Conservation (phyloP, 2,329 filamentous ascomycete species). For the Tolypocladium ophioglossoides region DNA sequence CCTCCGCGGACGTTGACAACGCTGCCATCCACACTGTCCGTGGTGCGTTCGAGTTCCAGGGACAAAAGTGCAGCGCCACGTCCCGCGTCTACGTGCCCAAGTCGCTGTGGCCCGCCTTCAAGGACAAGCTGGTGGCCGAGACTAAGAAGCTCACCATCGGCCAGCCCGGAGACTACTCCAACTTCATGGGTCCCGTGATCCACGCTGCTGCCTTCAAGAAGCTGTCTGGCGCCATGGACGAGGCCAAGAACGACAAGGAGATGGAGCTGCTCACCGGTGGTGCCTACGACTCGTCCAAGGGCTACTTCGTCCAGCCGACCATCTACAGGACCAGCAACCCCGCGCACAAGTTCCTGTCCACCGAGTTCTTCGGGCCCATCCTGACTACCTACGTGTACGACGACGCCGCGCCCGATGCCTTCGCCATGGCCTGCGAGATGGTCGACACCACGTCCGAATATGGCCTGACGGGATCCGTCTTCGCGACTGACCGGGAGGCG, state of each 20-base stretch:
- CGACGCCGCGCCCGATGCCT: slow-evolving; percentile 48
- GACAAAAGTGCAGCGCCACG: slow-evolving; percentile 83
- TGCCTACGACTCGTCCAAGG: slow-evolving; percentile 64
- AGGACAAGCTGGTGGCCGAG: slow-evolving; percentile 55
- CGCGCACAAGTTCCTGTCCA: slow-evolving; percentile 60
- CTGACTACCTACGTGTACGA: slow-evolving; percentile 69
- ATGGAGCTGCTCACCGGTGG: slow-evolving; percentile 67
- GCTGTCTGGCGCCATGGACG: slow-evolving; percentile 64
- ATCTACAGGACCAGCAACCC: slow-evolving; percentile 69
- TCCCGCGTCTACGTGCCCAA: slow-evolving; percentile 70
- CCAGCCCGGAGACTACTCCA: slow-evolving; percentile 54
- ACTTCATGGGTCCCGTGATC: slow-evolving; percentile 84
- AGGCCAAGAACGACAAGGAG: slow-evolving; percentile 63
- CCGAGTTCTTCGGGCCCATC: slow-evolving; percentile 76
- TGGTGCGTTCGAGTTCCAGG: slow-evolving; percentile 83
- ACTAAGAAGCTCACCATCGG: slow-evolving; percentile 62
- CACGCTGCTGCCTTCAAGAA: slow-evolving; percentile 75
- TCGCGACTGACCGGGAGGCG: slow-evolving; percentile 57
- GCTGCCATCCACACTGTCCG: slow-evolving; percentile 75
- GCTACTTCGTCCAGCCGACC: slow-evolving; percentile 77
- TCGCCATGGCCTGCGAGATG: slow-evolving; percentile 46
- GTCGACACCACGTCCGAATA: slow-evolving; percentile 69
- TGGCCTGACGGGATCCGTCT: slow-evolving; percentile 66
- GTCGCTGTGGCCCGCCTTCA: slow-evolving; percentile 65
- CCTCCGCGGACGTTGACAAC: slow-evolving; percentile 65